phyloP scores from a whole-genome alignment of 192 early-diverging fungal genomes.

The Gamsiella multidivaricata region DNA sequence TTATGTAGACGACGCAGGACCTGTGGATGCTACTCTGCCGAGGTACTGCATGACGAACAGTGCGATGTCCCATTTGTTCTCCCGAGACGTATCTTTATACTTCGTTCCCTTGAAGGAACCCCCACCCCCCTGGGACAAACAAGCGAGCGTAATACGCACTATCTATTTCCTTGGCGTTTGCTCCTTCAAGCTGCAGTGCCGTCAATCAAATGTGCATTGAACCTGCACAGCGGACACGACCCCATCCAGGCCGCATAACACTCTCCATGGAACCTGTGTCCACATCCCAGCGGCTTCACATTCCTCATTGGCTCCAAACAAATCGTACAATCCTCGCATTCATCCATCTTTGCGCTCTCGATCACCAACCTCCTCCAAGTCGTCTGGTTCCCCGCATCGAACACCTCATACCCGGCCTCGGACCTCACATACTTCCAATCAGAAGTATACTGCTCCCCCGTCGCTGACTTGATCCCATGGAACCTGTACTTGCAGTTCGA shows the following conservation, averaged over 20 bases:
- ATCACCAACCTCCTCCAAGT: constrained; percentile 10
- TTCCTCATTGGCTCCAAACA: neutral
- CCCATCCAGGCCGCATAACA: neutral
- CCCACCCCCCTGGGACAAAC: no score
- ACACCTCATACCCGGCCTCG: neutral
- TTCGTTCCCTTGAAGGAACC: no score
- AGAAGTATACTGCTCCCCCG: constrained; percentile 1
- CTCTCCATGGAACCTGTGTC: neutral
- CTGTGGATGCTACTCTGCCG: no score
- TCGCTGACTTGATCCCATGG: constrained; percentile 10
- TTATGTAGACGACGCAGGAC: no score
- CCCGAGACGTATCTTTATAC: no score
- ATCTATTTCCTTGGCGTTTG: no score
- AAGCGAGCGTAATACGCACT: no score
- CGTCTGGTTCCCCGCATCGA: neutral
- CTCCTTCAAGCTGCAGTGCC: no score
- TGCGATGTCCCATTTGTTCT: no score
- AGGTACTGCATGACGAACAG: no score
- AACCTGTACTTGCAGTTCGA: constrained; percentile 12
- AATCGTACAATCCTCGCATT: neutral
- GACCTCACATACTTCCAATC: neutral
- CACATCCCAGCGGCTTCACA: neutral
- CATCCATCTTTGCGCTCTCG: neutral
- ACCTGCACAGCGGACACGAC: neutral
- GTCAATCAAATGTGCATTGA: neutral